Evolutionary conservation across 148 eudicot genomes (phyloP).

Genomic region (Gaultheria prostrata): DNA sequence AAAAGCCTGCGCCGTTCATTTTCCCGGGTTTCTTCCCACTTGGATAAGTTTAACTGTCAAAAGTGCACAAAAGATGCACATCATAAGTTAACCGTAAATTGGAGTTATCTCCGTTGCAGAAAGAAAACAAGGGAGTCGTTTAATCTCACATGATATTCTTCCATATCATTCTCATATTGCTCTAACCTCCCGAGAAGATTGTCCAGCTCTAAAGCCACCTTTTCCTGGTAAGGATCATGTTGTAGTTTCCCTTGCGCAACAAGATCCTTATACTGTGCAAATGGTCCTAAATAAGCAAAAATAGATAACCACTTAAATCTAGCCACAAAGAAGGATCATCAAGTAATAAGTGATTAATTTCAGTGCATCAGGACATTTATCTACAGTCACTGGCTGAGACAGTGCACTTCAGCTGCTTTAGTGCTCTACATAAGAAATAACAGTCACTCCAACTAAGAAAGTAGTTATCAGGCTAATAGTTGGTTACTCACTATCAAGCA

Average conservation of each 20-base stretch:
- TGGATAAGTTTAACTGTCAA: conserved; percentile 51
- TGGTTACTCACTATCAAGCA: not conserved
- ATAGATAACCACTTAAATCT: not conserved
- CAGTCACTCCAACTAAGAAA: not conserved
- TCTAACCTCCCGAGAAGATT: conserved; percentile 67
- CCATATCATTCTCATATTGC: conserved; percentile 82
- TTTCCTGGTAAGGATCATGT: conserved; percentile 83
- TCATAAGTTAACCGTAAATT: conserved; percentile 16
- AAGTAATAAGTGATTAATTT: not conserved
- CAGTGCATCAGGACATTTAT: not conserved
- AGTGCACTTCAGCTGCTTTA: not conserved
- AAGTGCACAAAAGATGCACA: conserved; percentile 14
- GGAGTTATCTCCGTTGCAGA: conserved; percentile 9
- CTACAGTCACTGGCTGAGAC: not conserved
- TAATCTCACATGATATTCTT: conserved; percentile 65
- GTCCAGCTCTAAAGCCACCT: conserved; percentile 71
- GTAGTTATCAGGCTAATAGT: not conserved
- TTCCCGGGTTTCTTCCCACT: conserved; percentile 72
- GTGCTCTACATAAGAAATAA: not conserved
- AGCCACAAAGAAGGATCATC: not conserved
- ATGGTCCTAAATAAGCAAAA: conserved; percentile 50
- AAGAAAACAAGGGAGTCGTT: not conserved
- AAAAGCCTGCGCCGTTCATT: conserved; percentile 65
- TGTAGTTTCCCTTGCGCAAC: conserved; percentile 76
- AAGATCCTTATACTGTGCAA: conserved; percentile 56